A percentile compares a stretch with the other conserved stretches of the same genome.
These are phyloP conservation scores for Platismatia glauca DNA, from an alignment of 495 filamentous ascomycete genomes.

Conservation along the genomic window DNA sequence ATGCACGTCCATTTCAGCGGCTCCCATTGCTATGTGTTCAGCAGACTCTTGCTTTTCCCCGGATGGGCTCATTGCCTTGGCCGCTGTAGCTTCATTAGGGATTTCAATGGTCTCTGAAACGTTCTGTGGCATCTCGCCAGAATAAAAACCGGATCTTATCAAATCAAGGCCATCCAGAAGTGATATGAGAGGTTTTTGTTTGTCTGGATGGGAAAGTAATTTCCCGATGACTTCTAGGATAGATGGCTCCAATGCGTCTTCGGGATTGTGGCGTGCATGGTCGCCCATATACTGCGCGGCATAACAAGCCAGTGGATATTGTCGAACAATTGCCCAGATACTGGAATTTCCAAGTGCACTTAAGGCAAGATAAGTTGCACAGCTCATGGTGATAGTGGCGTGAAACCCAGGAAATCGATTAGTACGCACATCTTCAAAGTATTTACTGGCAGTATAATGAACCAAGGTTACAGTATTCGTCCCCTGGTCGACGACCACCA, in stretches of 20 bases:
- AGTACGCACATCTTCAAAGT: slow-evolving; percentile 30
- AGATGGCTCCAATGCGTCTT: not conserved
- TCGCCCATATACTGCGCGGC: not conserved
- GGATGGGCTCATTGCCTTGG: too few species aligned
- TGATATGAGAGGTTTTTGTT: not conserved
- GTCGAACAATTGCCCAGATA: not conserved
- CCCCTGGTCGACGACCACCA: slow-evolving; percentile 39
- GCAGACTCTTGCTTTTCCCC: too few species aligned
- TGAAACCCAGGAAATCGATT: not conserved
- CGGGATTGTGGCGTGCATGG: not conserved
- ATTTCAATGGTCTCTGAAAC: not conserved
- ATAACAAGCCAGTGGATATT: not conserved
- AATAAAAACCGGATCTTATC: not conserved
- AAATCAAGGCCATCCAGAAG: not conserved
- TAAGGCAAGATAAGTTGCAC: not conserved
- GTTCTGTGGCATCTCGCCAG: not conserved
- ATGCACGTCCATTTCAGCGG: too few species aligned
- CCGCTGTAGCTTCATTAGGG: too few species aligned
- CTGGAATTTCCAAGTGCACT: not conserved
- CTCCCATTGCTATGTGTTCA: too few species aligned
- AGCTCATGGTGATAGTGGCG: not conserved
- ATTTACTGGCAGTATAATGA: slow-evolving; percentile 49
- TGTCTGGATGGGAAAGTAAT: not conserved
- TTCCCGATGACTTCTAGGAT: not conserved
- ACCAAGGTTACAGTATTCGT: slow-evolving; percentile 41